These are phyloP conservation scores for Verticillium tricorpus DNA, from an alignment of 2,329 filamentous ascomycete species.

Conservation along the genomic window DNA sequence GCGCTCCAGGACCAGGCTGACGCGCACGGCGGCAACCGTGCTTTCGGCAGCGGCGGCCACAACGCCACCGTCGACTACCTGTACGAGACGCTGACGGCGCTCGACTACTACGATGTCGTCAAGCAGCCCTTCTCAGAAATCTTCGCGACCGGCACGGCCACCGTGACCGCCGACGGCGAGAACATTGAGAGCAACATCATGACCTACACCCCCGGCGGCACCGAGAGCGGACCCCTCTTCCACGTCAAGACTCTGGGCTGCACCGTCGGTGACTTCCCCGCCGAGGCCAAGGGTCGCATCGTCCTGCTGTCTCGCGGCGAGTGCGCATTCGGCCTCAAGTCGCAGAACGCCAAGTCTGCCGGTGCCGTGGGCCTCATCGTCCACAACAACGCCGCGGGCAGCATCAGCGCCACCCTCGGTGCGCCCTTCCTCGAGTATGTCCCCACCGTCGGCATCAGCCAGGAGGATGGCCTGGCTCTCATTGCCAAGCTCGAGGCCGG, in stretches of 20 bases:
- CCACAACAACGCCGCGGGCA: slow-evolving; percentile 57
- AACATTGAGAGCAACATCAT: slow-evolving; percentile 23
- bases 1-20: slow-evolving; percentile 40
- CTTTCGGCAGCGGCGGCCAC: slow-evolving; percentile 39
- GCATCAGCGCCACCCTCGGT: slow-evolving; percentile 50
- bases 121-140: slow-evolving; percentile 40
- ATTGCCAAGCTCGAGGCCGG: slow-evolving; percentile 24
- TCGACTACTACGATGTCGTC: slow-evolving; percentile 36
- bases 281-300: slow-evolving; percentile 47
- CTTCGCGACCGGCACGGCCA: slow-evolving; percentile 25
- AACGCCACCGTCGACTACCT: slow-evolving; percentile 42
- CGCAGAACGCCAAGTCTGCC: slow-evolving; percentile 48
- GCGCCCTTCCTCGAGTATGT: slow-evolving; percentile 38
- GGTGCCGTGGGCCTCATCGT: slow-evolving; percentile 54
- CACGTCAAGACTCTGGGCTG: slow-evolving; percentile 50
- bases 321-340: slow-evolving; percentile 57
- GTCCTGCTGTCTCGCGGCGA: slow-evolving; percentile 55
- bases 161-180: slow-evolving; percentile 23
- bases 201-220: slow-evolving; percentile 48
- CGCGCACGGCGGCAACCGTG: slow-evolving; percentile 35
- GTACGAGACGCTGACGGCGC: slow-evolving; percentile 30
- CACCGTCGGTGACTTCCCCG: slow-evolving; percentile 46
- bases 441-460: slow-evolving; percentile 48
- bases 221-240: slow-evolving; percentile 36
- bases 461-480: slow-evolving; percentile 35